These are phyloP conservation scores for Vicia sativa DNA, from an alignment of 306 rosid species.

Conservation along the genomic window DNA sequence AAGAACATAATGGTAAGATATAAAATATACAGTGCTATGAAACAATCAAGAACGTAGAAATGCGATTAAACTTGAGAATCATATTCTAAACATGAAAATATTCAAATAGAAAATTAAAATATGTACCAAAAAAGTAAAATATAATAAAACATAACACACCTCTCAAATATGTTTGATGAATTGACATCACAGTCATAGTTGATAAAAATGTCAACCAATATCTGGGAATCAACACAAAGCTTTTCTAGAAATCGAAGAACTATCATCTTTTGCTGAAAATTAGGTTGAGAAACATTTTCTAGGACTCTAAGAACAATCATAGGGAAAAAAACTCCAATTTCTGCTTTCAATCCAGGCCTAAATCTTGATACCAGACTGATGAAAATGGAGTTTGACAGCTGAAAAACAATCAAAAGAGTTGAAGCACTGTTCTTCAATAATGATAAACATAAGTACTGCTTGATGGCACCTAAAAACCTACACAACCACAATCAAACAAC, in stretches of 20 bases:
- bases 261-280: constrained; percentile 98
- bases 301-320: constrained; percentile 98
- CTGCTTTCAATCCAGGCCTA: constrained; percentile 97
- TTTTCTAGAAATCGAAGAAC: constrained; percentile 95
- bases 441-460: constrained; percentile 96
- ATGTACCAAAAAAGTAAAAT: constrained; percentile 6
- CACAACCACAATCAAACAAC: constrained; percentile 55
- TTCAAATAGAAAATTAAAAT: constrained; percentile 26
- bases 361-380: constrained; percentile 98
- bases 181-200: constrained; percentile 99
- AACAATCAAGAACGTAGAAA: constrained; percentile 13
- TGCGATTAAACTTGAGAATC: constrained; percentile 35
- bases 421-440: constrained; percentile 99
- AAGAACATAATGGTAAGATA: constrained; percentile 37
- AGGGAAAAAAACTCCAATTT: constrained; percentile 98
- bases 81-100: constrained; percentile 23
- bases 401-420: constrained; percentile 92
- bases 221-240: constrained; percentile 93
- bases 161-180: constrained; percentile 98
- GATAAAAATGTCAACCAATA: constrained; percentile 93
- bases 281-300: constrained; percentile 96
- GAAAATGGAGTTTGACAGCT: constrained; percentile 97
- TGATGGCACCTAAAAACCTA: constrained; percentile 99
- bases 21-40: constrained; percentile 22
- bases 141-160: constrained; percentile 56